Percentiles rank a stretch among this genome's conserved stretches.
Conservation (phyloP, 371 early-diverging fungal species). For the Mortierella sp. region DNA sequence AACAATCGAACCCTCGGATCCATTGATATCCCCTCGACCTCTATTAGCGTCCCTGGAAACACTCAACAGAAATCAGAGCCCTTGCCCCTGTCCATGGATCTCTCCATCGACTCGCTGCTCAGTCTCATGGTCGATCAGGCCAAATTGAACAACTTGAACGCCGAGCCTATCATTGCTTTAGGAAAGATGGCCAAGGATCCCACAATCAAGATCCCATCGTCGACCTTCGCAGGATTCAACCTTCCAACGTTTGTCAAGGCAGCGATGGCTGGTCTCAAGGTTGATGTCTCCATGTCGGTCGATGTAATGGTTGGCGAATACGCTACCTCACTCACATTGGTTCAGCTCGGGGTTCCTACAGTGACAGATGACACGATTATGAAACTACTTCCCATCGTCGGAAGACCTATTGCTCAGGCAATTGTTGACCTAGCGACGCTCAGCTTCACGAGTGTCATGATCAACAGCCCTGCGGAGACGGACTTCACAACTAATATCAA, state of each 20-base stretch:
- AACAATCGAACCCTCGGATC: constrained; percentile 61
- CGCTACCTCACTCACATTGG: constrained; percentile 55
- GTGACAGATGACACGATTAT: constrained; percentile 59
- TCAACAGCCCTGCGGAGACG: constrained; percentile 60
- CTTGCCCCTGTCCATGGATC: constrained; percentile 45
- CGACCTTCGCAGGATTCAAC: constrained; percentile 59
- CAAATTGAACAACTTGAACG: constrained; percentile 55
- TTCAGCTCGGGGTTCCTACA: constrained; percentile 59
- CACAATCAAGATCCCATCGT: constrained; percentile 49
- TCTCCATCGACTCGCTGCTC: constrained; percentile 44
- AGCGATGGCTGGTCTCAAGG: constrained; percentile 64
- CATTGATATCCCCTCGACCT: constrained; percentile 53
- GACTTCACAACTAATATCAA: constrained; percentile 63
- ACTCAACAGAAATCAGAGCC: constrained; percentile 34
- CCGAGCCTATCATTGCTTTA: constrained; percentile 62
- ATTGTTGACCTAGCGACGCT: constrained; percentile 64
- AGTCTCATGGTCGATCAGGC: constrained; percentile 61
- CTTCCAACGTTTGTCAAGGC: constrained; percentile 59
- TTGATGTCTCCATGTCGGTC: constrained; percentile 61
- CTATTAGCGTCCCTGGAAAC: constrained; percentile 35
- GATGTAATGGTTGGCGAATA: constrained; percentile 64
- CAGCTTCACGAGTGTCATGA: constrained; percentile 56
- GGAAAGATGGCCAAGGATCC: constrained; percentile 57
- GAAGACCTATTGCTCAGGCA: constrained; percentile 65
- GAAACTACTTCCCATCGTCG: constrained; percentile 64